Evolutionary conservation across 78 protist species (phyloP).

Genomic region (Dictyostelium intermedium): DNA sequence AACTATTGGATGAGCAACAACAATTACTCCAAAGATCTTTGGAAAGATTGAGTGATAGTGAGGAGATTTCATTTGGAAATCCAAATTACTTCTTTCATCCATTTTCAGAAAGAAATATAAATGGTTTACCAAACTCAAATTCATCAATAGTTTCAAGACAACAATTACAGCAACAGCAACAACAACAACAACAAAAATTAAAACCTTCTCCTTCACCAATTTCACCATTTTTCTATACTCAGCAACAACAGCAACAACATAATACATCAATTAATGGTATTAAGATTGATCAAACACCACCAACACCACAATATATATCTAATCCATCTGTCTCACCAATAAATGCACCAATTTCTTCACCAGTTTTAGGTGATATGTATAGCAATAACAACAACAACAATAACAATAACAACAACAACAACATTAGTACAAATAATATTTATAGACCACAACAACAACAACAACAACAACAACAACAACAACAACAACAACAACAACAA

Average conservation of each 20-base stretch:
- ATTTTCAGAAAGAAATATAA: not conserved
- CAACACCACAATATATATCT: not conserved
- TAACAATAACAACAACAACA: not conserved
- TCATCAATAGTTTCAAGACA: not conserved
- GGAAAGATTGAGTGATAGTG: conserved; percentile 55
- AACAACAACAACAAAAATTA: conserved; percentile 1
- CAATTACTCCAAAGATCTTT: conserved; percentile 59
- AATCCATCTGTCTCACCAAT: not conserved
- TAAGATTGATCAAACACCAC: not conserved
- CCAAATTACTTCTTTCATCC: no score
- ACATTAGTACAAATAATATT: not conserved
- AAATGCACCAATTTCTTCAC: not conserved
- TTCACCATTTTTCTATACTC: not conserved
- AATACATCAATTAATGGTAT: not conserved
- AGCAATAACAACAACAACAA: not conserved
- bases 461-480: not conserved
- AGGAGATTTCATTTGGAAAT: conserved; percentile 1
- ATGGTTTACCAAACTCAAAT: not conserved
- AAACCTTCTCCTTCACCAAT: not conserved
- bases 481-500: not conserved
- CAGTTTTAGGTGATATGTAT: not conserved
- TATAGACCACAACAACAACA: conserved; percentile 1
- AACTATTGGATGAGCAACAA: conserved; percentile 31
- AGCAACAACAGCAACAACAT: not conserved
- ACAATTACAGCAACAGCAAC: not conserved